These are phyloP conservation scores for Plantago ovata DNA, from an alignment of 257 asterid genomes.

Conservation along the genomic window DNA sequence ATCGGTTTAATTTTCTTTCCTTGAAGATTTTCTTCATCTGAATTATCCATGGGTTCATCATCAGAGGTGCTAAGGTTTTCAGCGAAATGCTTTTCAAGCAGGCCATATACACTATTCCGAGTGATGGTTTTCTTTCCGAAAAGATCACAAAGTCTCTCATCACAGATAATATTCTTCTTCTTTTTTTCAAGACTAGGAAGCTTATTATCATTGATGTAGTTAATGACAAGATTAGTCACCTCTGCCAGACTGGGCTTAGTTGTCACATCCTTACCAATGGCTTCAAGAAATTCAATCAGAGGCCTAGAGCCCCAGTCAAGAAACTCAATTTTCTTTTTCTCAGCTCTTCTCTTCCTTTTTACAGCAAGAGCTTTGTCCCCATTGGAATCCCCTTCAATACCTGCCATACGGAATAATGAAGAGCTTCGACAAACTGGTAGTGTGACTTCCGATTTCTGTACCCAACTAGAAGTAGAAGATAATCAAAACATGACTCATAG, in stretches of 20 bases:
- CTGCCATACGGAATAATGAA: constrained; percentile 38
- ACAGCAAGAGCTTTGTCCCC: constrained; percentile 26
- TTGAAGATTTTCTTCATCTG: constrained; percentile 51
- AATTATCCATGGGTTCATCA: constrained; percentile 46
- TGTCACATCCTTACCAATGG: constrained; percentile 61
- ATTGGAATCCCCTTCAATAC: constrained; percentile 42
- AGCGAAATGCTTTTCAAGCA: constrained; percentile 77
- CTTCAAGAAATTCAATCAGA: constrained; percentile 72
- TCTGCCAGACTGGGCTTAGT: constrained; percentile 48
- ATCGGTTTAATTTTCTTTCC: constrained; percentile 26
- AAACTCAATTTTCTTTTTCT: constrained; percentile 50
- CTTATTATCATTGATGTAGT: constrained; percentile 49
- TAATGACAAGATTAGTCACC: constrained; percentile 43
- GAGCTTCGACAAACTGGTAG: not conserved
- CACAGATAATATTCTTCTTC: constrained; percentile 69
- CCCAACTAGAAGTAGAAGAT: not conserved
- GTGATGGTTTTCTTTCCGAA: constrained; percentile 60
- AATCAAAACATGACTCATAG: too few relatives aligned
- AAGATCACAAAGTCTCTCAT: constrained; percentile 56
- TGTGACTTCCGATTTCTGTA: not conserved
- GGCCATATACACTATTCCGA: constrained; percentile 46
- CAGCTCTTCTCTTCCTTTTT: constrained; percentile 62
- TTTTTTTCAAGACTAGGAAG: constrained; percentile 61
- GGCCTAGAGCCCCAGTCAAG: constrained; percentile 82
- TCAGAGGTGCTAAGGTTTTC: constrained; percentile 67